phyloP scores from a whole-genome alignment of 176 grass and related monocot genomes.

The Triticum dicoccoides region DNA sequence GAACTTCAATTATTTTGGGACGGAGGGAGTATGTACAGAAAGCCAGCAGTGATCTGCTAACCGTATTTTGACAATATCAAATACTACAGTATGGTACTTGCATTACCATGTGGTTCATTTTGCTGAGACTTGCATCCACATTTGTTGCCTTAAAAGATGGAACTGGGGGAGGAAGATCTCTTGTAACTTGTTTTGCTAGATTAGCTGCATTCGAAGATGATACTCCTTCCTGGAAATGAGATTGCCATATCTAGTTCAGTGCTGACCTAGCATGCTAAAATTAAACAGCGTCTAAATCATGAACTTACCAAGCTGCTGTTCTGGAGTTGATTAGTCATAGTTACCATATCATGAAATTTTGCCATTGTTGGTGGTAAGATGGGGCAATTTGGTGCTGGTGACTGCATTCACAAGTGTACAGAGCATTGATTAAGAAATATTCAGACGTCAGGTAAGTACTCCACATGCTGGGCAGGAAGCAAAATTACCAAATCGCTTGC shows the following conservation, averaged over 20 bases:
- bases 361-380: conserved; percentile 38
- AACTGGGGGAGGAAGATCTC: conserved; percentile 34
- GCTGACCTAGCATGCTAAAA: neutral
- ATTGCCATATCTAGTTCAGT: conserved; percentile 11
- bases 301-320: conserved; percentile 45
- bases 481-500: conserved; percentile 38
- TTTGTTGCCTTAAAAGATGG: conserved; percentile 36
- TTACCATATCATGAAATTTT: conserved; percentile 47
- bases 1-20: too few relatives aligned
- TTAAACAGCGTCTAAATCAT: conserved; percentile 25
- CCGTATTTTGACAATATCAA: neutral
- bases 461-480: conserved; percentile 17
- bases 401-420: conserved; percentile 41
- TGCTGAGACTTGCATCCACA: conserved; percentile 36
- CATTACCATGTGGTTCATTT: conserved; percentile 45
- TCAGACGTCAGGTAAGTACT: conserved; percentile 5
- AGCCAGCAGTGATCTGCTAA: neutral
- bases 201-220: conserved; percentile 42
- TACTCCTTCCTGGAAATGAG: conserved; percentile 42
- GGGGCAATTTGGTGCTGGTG: conserved; percentile 34
- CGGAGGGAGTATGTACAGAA: neutral
- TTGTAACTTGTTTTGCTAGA: conserved; percentile 28
- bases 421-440: conserved; percentile 21
- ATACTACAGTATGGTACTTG: neutral
- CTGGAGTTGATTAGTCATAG: conserved; percentile 43